Percentiles rank a stretch among this genome's conserved stretches.
phyloP scores from a whole-genome alignment of 345 rosid genomes.

The Clarkia xantiana region DNA sequence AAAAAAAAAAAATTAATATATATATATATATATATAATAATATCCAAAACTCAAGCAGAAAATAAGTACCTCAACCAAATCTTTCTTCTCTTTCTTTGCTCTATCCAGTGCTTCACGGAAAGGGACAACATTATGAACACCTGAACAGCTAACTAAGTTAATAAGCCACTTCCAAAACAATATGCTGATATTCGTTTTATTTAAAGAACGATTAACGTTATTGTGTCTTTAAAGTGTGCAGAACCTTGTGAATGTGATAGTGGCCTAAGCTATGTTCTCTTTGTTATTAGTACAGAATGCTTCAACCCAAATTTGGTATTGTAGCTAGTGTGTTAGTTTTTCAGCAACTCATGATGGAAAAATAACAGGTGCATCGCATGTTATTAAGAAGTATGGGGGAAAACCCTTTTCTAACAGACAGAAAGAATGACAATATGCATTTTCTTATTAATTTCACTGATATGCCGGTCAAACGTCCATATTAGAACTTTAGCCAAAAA shows the following conservation, averaged over 20 bases:
- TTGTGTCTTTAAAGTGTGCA: background rate
- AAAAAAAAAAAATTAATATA: background rate
- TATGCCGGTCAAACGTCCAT: too few relatives aligned
- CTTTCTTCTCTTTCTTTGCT: constrained; percentile 30
- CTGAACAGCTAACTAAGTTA: constrained; percentile 17
- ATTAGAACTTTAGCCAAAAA: too few relatives aligned
- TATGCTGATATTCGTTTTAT: background rate
- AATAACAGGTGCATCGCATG: too few relatives aligned
- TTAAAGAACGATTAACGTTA: background rate
- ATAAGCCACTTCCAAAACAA: background rate
- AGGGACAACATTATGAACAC: constrained; percentile 25
- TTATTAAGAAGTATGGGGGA: too few relatives aligned
- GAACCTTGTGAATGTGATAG: too few relatives aligned
- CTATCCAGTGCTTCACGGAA: constrained; percentile 25
- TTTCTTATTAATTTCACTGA: too few relatives aligned
- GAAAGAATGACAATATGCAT: too few relatives aligned
- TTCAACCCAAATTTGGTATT: too few relatives aligned
- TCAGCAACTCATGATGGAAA: too few relatives aligned
- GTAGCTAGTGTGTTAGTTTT: too few relatives aligned
- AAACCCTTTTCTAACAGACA: too few relatives aligned
- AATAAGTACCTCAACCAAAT: constrained; percentile 44
- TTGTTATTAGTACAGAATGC: too few relatives aligned
- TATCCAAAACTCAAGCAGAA: background rate
- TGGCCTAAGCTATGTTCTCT: background rate
- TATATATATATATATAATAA: background rate